These are phyloP conservation scores for Zoysia japonica DNA, from an alignment of 176 grass and related monocot genomes.

Conservation along the genomic window DNA sequence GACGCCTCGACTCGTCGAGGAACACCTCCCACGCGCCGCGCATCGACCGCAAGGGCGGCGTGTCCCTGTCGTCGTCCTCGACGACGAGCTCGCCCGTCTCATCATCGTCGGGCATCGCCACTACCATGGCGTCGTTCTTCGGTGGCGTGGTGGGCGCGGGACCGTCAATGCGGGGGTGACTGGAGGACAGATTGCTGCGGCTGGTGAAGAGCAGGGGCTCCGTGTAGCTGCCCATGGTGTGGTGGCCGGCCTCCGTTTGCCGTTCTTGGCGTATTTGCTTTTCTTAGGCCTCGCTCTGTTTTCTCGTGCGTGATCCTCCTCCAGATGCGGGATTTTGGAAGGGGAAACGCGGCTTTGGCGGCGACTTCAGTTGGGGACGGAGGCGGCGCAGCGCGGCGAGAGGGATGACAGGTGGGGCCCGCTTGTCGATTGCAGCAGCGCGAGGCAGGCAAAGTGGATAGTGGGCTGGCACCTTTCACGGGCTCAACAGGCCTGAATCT, in stretches of 20 bases:
- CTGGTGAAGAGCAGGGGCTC: slow-evolving; percentile 35
- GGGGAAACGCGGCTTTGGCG: too few relatives aligned
- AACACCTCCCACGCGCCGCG: slow-evolving; percentile 51
- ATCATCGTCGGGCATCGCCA: slow-evolving; percentile 33
- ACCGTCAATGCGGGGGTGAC: not conserved
- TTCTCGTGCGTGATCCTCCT: too few relatives aligned
- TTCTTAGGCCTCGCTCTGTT: not conserved
- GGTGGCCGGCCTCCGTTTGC: slow-evolving; percentile 4
- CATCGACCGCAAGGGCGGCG: slow-evolving; percentile 32
- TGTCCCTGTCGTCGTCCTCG: slow-evolving; percentile 27
- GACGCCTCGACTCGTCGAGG: slow-evolving; percentile 40
- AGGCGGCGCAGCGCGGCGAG: too few relatives aligned
- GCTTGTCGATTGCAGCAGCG: too few relatives aligned
- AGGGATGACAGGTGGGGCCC: too few relatives aligned
- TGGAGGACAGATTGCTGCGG: too few relatives aligned
- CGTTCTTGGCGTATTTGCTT: slow-evolving; percentile 36
- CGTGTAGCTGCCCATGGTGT: slow-evolving; percentile 29
- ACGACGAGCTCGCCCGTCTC: slow-evolving; percentile 39
- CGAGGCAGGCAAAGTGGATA: too few relatives aligned
- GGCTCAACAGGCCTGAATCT: too few relatives aligned
- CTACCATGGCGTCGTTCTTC: slow-evolving; percentile 18
- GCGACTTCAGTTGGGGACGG: too few relatives aligned
- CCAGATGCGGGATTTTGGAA: too few relatives aligned
- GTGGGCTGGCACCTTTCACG: too few relatives aligned
- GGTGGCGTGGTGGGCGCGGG: not conserved